Evolutionary conservation across 1,284 basidiomycete genomes (phyloP).

Genomic region (Cutaneotrichosporon cyanovorans): DNA sequence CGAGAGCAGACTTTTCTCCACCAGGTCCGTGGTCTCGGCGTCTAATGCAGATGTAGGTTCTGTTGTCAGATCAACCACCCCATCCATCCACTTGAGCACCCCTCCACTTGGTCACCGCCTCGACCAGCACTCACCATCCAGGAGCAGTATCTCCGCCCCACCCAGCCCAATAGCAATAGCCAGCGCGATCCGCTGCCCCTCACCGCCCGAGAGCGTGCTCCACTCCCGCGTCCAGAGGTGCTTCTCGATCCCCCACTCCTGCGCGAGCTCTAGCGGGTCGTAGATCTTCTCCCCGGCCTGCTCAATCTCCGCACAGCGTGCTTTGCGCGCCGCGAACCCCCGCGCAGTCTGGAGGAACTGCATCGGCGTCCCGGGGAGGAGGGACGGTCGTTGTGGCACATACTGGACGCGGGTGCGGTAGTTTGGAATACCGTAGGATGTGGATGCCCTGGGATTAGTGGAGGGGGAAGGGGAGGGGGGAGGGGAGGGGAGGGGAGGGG

Average conservation of each 20-base stretch:
- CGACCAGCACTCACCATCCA: slow-evolving; percentile 60
- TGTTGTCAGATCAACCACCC: slow-evolving; percentile 33
- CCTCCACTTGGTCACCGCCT: background rate
- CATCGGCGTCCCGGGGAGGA: slow-evolving; percentile 69
- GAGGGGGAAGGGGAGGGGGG: background rate
- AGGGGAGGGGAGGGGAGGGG: slow-evolving; percentile 1
- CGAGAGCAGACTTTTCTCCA: slow-evolving; percentile 57
- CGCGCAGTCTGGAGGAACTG: slow-evolving; percentile 59
- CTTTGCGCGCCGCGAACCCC: slow-evolving; percentile 53
- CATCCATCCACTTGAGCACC: background rate
- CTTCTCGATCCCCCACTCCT: slow-evolving; percentile 59
- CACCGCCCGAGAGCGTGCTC: slow-evolving; percentile 71
- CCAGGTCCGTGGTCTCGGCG: slow-evolving; percentile 55
- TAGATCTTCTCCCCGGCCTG: slow-evolving; percentile 4
- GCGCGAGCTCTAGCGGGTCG: slow-evolving; percentile 55
- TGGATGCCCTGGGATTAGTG: slow-evolving; percentile 1
- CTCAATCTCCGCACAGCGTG: slow-evolving; percentile 14
- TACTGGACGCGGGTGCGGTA: slow-evolving; percentile 73
- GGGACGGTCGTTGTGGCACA: slow-evolving; percentile 72
- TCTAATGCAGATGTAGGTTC: slow-evolving; percentile 84
- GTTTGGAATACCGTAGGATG: slow-evolving; percentile 56
- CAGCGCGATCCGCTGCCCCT: slow-evolving; percentile 69
- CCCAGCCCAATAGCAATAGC: slow-evolving; percentile 64
- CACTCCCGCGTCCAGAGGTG: slow-evolving; percentile 69
- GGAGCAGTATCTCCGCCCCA: slow-evolving; percentile 67